phyloP scores from a whole-genome alignment of 345 rosid species.

The Eucalyptus pumila region DNA sequence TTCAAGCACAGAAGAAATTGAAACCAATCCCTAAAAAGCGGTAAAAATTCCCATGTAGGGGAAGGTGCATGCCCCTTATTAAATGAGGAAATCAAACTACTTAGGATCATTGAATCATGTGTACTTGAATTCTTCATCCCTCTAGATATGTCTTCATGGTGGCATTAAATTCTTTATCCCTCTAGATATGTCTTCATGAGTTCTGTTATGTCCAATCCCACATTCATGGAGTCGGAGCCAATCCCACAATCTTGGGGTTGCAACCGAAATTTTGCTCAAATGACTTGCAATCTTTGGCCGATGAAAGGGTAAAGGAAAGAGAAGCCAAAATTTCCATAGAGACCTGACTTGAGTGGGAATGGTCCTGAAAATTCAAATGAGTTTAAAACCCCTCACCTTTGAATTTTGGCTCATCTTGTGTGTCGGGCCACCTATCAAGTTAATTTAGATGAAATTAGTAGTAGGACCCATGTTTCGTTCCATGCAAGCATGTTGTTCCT shows the following conservation, averaged over 20 bases:
- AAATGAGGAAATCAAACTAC: no score
- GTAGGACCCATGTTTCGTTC: rapidly evolving
- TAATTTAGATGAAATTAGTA: neutral
- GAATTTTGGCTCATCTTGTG: neutral
- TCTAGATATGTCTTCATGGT: no score
- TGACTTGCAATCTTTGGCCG: neutral
- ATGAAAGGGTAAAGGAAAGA: neutral
- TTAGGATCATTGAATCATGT: no score
- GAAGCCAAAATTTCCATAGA: neutral
- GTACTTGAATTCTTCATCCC: no score
- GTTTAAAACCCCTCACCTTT: neutral
- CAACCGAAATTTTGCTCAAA: neutral
- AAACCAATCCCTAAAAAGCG: no score
- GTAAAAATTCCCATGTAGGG: no score
- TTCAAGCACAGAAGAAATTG: no score
- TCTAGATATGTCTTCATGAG: no score
- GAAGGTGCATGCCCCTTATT: no score
- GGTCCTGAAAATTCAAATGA: neutral
- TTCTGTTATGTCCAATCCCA: neutral
- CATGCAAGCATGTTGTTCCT: neutral
- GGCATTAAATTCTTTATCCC: no score
- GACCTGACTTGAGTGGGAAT: neutral
- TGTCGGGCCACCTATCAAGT: neutral
- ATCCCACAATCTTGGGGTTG: neutral
- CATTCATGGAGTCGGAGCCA: neutral